Percentiles rank a stretch among this genome's conserved stretches.
phyloP scores from a whole-genome alignment of 2,329 filamentous ascomycete species.

The Canariomyces notabilis region DNA sequence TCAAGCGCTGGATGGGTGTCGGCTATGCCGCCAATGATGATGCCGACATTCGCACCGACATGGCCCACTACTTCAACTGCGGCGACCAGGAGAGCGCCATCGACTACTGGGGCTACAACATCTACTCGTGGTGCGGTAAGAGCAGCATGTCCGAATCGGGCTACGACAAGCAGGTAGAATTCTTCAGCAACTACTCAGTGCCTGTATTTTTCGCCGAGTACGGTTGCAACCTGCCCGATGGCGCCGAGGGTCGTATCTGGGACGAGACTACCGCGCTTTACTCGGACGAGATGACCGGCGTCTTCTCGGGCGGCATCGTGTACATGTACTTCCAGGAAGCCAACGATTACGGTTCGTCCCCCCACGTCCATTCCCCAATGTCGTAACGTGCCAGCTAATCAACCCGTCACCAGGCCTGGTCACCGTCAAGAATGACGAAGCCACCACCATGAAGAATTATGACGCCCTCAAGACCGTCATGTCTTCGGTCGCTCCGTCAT shows the following conservation, averaged over 20 bases:
- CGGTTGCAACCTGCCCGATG: conserved; percentile 71
- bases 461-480: conserved; percentile 66
- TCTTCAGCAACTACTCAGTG: conserved; percentile 85
- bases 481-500: conserved; percentile 59
- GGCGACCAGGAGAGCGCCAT: conserved; percentile 62
- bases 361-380: neutral
- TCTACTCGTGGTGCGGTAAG: conserved; percentile 97
- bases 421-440: conserved; percentile 47
- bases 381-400: neutral
- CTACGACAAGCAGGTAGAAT: conserved; percentile 74
- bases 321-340: conserved; percentile 96
- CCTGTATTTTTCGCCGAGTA: conserved; percentile 99
- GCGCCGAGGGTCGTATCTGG: conserved; percentile 67
- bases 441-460: conserved; percentile 70
- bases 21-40: conserved; percentile 97
- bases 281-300: conserved; percentile 70
- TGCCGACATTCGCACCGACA: conserved; percentile 69
- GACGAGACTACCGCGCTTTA: conserved; percentile 81
- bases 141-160: conserved; percentile 72
- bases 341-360: conserved; percentile 72
- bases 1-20: conserved; percentile 75
- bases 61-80: conserved; percentile 95
- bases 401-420: conserved; percentile 55
- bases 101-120: conserved; percentile 99
- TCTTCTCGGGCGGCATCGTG: conserved; percentile 94